Evolutionary conservation across 2,329 filamentous ascomycete genomes (phyloP).

Genomic region (Endoconidiophora polonica): DNA sequence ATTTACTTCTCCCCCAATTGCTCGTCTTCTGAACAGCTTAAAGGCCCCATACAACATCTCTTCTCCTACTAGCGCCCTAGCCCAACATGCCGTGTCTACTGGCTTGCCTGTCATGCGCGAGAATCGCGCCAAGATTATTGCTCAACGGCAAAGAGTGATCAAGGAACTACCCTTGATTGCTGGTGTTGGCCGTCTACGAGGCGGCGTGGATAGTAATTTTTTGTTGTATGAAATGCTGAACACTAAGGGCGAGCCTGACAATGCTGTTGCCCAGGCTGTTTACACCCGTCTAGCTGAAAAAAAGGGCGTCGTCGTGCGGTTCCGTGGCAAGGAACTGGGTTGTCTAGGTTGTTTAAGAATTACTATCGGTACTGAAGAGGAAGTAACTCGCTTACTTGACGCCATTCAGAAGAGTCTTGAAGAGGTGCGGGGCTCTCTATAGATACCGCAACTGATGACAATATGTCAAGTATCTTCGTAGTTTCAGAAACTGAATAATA

Average conservation of each 20-base stretch:
- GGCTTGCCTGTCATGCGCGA: conserved; percentile 58
- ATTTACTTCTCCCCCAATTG: conserved; percentile 61
- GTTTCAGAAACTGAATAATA: too few relatives aligned
- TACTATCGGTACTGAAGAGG: conserved; percentile 77
- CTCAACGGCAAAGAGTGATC: conserved; percentile 63
- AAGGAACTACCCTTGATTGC: conserved; percentile 54
- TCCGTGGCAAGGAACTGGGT: conserved; percentile 81
- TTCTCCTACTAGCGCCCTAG: conserved; percentile 70
- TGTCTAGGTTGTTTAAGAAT: conserved; percentile 80
- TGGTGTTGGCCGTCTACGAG: conserved; percentile 66
- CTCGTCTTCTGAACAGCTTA: conserved; percentile 68
- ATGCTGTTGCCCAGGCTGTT: conserved; percentile 56
- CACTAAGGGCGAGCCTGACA: conserved; percentile 55
- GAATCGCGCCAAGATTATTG: conserved; percentile 53
- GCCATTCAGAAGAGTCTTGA: conserved; percentile 40
- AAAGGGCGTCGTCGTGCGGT: conserved; percentile 80
- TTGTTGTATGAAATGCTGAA: conserved; percentile 78
- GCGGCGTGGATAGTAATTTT: conserved; percentile 75
- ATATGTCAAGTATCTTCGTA: too few relatives aligned
- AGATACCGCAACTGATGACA: too few relatives aligned
- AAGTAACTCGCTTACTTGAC: conserved; percentile 62
- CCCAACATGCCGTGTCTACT: conserved; percentile 50
- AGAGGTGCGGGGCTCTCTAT: conserved; percentile 22
- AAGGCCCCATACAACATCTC: conserved; percentile 96
- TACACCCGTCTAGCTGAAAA: conserved; percentile 76